A percentile compares a stretch with the other conserved stretches of the same genome.
phyloP scores from a whole-genome alignment of 805 yeast species.

The Candida rishiriensis region DNA sequence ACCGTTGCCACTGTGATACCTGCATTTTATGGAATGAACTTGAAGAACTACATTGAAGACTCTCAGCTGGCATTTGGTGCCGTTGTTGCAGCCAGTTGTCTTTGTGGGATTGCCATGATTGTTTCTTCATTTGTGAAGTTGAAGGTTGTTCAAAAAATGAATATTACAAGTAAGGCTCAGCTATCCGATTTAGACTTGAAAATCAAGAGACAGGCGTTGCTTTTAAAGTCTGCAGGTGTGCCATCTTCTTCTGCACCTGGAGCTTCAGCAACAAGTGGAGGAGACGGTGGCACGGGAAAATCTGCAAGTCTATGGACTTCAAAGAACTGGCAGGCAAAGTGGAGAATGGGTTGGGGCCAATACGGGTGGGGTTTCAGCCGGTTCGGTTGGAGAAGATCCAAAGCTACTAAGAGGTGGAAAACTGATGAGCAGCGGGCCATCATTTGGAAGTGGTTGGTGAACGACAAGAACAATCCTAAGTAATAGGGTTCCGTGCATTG shows the following conservation, averaged over 20 bases:
- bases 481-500: too few species aligned
- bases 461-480: constrained; percentile 9
- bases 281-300: not conserved
- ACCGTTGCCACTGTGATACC: constrained; percentile 83
- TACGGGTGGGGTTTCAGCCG: too few species aligned
- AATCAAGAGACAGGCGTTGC: constrained; percentile 10
- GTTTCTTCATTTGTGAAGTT: constrained; percentile 52
- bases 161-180: constrained; percentile 45
- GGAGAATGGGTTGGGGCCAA: not conserved
- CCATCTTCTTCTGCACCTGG: not conserved
- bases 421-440: constrained; percentile 35
- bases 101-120: constrained; percentile 53
- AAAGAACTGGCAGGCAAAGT: not conserved
- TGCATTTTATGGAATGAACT: constrained; percentile 86
- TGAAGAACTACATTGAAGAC: constrained; percentile 73
- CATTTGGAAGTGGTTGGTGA: constrained; percentile 53
- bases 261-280: not conserved
- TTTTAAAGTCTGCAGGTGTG: not conserved
- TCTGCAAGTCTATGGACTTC: not conserved
- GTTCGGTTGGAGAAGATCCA: not conserved
- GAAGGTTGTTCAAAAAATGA: constrained; percentile 58
- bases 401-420: not conserved
- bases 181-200: constrained; percentile 24
- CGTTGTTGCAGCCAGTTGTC: constrained; percentile 47
- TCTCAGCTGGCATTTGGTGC: constrained; percentile 57